Percentiles rank a stretch among this genome's conserved stretches.
phyloP scores from a whole-genome alignment of 257 asterid species.

The Gentiana macrophylla region DNA sequence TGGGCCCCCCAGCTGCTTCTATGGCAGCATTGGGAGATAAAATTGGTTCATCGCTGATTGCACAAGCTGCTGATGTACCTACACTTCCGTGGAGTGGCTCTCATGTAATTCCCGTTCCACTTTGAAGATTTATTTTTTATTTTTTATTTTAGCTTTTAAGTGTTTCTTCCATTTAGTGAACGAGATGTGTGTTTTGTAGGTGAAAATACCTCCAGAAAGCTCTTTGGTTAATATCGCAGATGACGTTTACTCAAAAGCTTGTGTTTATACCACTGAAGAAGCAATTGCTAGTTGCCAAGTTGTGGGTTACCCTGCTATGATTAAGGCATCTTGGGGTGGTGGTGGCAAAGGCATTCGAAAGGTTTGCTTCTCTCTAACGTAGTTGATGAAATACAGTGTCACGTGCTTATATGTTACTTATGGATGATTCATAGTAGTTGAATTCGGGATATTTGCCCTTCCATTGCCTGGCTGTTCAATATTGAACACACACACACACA shows the following conservation, averaged over 20 bases:
- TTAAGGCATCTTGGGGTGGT: slow-evolving; percentile 99
- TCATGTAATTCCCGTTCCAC: slow-evolving; percentile 41
- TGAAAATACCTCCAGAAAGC: slow-evolving; percentile 70
- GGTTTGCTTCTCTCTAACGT: slow-evolving; percentile 37
- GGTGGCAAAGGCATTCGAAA: slow-evolving; percentile 99
- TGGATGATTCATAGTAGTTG: slow-evolving; percentile 7
- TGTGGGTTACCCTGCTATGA: slow-evolving; percentile 99
- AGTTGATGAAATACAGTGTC: neutral
- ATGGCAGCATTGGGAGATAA: slow-evolving; percentile 99
- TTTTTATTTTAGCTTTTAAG: slow-evolving; percentile 4
- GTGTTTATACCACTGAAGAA: slow-evolving; percentile 93
- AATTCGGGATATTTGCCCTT: neutral
- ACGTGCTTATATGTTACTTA: slow-evolving; percentile 4
- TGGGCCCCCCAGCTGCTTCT: slow-evolving; percentile 85
- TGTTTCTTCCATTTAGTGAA: slow-evolving; percentile 11
- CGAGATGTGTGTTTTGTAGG: slow-evolving; percentile 32
- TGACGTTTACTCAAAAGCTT: slow-evolving; percentile 68
- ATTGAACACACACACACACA: neutral
- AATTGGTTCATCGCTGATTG: slow-evolving; percentile 94
- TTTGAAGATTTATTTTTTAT: slow-evolving; percentile 8
- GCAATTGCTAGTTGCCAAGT: slow-evolving; percentile 93
- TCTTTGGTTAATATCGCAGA: slow-evolving; percentile 74
- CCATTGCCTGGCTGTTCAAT: neutral
- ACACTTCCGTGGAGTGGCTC: slow-evolving; percentile 99
- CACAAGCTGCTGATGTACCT: slow-evolving; percentile 98